phyloP scores from a whole-genome alignment of 805 yeast genomes.

The Saturnispora hagleri region DNA sequence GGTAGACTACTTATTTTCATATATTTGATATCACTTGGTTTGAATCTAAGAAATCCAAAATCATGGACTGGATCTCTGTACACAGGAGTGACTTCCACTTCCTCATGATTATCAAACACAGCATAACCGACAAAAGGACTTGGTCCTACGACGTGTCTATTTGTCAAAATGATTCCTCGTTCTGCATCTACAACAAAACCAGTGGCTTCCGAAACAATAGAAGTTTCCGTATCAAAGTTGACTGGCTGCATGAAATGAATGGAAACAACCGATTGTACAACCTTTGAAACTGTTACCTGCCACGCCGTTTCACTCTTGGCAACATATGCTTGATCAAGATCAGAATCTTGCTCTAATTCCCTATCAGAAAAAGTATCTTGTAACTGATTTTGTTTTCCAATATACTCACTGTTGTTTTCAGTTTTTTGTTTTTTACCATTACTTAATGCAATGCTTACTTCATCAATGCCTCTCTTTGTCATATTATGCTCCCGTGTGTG shows the following conservation, averaged over 20 bases:
- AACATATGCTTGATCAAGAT: constrained; percentile 7
- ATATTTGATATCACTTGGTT: constrained; percentile 63
- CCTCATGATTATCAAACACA: constrained; percentile 91
- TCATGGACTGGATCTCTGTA: constrained; percentile 95
- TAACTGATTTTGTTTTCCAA: not conserved
- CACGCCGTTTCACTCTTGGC: constrained; percentile 35
- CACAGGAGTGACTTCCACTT: constrained; percentile 74
- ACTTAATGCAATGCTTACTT: not conserved
- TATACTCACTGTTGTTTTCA: not conserved
- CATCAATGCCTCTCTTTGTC: constrained; percentile 3
- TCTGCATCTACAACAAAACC: constrained; percentile 87
- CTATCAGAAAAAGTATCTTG: not conserved
- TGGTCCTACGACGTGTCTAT: constrained; percentile 92
- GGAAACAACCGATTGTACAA: constrained; percentile 80
- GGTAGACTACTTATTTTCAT: constrained; percentile 60
- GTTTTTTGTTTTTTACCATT: constrained; percentile 1
- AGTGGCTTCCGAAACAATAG: constrained; percentile 83
- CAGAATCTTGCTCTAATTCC: not conserved
- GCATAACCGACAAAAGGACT: constrained; percentile 91
- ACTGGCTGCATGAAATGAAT: constrained; percentile 83
- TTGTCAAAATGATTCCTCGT: constrained; percentile 77
- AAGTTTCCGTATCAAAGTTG: constrained; percentile 76
- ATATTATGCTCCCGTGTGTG: not conserved
- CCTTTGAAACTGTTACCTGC: constrained; percentile 74
- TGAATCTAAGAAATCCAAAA: constrained; percentile 78